Base-by-base conservation (phyloP, 169 alveolate species). In the Babesia sp. region DNA sequence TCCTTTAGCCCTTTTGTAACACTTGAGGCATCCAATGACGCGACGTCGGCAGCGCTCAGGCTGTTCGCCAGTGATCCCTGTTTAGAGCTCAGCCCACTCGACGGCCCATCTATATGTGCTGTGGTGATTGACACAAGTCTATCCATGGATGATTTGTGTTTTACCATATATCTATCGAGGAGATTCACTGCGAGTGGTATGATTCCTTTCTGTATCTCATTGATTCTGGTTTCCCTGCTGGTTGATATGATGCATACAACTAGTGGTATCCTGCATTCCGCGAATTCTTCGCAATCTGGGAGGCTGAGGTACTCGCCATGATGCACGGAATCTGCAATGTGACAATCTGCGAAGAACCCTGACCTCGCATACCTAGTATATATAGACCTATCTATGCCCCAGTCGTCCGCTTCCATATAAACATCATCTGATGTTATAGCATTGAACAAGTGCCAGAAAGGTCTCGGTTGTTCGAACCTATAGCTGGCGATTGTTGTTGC, bases 331-430 rank as follows among this genome's bases (percentile, higher is more conserved):
- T 79, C 87, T 1, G 87, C 87, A 36, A n/a, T 61, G 75, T 48
- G 34, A 20, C 87, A 79, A 66, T 79, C 87, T 22, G 87, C 83
- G 33, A 79, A 79, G 56, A 79, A 79, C 16, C 87, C 87, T 3
- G 84, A 71, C 51, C 87, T 44, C 31, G 87, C 56, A 42, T 79
- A 79, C 41, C 68, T 55, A n/a, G 87, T 79, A 48, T 79, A 36
- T 24, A 79, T 68, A 1, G 87, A 79, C 51, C 83, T 36, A 46
- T 79, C 87, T n/a, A 79, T 79, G 14, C 87, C 87, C 87, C 83
- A 79, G 51, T 79, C 87, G 37, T 79, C 87, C 2, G 67, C 31
- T 0, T 59, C 11, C 29, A 29, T 45, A 14, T 31, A 16, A 20
- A 79, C 44, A 6, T 55, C 75, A 50, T 68, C 50, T 18, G 75